phyloP scores from a whole-genome alignment of 2,329 filamentous ascomycete genomes.

The Fusarium sp. region DNA sequence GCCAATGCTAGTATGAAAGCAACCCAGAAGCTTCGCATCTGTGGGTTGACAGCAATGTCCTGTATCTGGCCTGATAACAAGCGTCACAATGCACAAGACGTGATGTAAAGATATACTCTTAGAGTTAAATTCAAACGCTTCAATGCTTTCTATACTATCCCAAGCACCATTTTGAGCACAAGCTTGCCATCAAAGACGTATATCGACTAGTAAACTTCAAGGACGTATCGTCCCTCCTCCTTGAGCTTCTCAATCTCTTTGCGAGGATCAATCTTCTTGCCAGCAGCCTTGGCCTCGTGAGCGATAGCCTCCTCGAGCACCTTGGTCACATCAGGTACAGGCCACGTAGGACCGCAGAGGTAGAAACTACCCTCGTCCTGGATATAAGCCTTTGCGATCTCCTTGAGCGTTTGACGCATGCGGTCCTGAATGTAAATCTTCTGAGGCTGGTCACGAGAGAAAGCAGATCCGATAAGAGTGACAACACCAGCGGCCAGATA shows the following conservation, averaged over 20 bases:
- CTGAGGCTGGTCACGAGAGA: slow-evolving; percentile 94
- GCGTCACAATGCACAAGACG: not conserved
- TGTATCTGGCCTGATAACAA: not conserved
- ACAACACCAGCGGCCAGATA: slow-evolving; percentile 96
- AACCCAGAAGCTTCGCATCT: not conserved
- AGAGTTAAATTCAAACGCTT: slow-evolving; percentile 36
- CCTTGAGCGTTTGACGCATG: slow-evolving; percentile 86
- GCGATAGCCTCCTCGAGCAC: slow-evolving; percentile 94
- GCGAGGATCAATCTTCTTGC: slow-evolving; percentile 83
- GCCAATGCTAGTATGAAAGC: not conserved
- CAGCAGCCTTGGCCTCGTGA: slow-evolving; percentile 72
- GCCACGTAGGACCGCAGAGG: slow-evolving; percentile 97
- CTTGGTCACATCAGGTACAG: slow-evolving; percentile 93
- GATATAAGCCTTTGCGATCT: slow-evolving; percentile 88
- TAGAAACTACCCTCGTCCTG: slow-evolving; percentile 92
- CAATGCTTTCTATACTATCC: slow-evolving; percentile 38
- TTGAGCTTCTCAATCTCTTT: slow-evolving; percentile 98
- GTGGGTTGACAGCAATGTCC: not conserved
- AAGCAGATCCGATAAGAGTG: slow-evolving; percentile 90
- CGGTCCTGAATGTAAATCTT: slow-evolving; percentile 99
- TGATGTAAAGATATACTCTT: not conserved
- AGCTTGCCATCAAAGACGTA: slow-evolving; percentile 10
- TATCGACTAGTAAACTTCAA: slow-evolving; percentile 85
- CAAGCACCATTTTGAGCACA: slow-evolving; percentile 31
- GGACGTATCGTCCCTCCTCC: slow-evolving; percentile 91